Evolutionary conservation across 169 alveolate genomes (phyloP).

Genomic region (Eimeria sp.): DNA sequence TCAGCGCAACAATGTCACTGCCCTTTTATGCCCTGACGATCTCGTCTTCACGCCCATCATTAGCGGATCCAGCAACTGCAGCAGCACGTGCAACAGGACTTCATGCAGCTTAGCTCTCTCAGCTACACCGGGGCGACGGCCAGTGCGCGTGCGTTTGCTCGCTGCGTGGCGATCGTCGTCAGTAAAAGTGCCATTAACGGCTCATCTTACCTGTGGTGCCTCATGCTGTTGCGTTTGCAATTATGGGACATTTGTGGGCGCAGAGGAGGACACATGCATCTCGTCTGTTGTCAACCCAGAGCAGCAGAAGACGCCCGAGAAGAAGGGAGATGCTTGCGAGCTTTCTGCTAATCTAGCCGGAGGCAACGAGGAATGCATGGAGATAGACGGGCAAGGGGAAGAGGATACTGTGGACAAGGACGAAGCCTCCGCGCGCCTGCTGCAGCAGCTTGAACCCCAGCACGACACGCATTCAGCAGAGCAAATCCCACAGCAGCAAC

Average conservation of each 20-base stretch:
- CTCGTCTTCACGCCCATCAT: not conserved
- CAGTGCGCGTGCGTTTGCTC: not conserved
- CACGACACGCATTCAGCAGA: not conserved
- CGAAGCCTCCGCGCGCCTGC: conserved; percentile 39
- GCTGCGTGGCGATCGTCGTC: too few relatives aligned
- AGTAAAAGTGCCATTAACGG: not conserved
- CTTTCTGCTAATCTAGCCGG: not conserved
- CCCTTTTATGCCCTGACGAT: not conserved
- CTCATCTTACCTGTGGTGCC: not conserved
- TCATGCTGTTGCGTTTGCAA: not conserved
- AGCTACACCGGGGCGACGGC: not conserved
- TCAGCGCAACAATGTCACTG: not conserved
- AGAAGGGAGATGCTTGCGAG: conserved; percentile 30
- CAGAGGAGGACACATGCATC: not conserved
- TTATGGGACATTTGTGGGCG: not conserved
- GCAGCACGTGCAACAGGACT: not conserved
- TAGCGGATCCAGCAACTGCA: not conserved
- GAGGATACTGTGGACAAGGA: not conserved
- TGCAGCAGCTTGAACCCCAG: conserved; percentile 9
- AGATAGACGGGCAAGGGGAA: not conserved
- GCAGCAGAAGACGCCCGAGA: conserved; percentile 10
- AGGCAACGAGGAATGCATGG: not conserved
- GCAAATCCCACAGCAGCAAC: conserved; percentile 17
- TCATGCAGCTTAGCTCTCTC: not conserved
- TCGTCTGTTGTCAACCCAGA: not conserved